These are phyloP conservation scores for Fallopia convolvulus DNA, from an alignment of 148 eudicot species.

Conservation along the genomic window DNA sequence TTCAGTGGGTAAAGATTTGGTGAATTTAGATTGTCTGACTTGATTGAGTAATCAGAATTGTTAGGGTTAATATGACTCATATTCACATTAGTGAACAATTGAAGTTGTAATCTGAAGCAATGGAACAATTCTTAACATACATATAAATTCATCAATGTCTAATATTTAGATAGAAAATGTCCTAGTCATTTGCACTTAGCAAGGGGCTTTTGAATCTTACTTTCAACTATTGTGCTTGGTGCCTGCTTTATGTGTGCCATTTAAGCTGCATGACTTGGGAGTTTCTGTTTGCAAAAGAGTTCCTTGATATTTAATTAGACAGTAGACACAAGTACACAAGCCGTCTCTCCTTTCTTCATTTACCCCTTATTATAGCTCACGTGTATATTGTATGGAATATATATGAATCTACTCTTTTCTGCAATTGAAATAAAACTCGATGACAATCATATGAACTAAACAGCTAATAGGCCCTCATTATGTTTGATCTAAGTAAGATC, in stretches of 20 bases:
- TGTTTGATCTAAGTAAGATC: background rate
- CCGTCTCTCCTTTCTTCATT: background rate
- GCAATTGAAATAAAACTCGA: background rate
- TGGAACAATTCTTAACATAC: background rate
- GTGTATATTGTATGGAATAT: background rate
- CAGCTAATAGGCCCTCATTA: background rate
- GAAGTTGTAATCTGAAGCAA: background rate
- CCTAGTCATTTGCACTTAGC: background rate
- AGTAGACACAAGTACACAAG: too few species aligned
- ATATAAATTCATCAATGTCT: background rate
- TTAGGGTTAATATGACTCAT: background rate
- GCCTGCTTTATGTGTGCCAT: background rate
- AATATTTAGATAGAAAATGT: background rate
- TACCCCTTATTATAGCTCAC: background rate
- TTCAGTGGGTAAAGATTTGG: background rate
- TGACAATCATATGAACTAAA: background rate
- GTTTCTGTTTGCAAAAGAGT: background rate
- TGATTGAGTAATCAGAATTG: background rate
- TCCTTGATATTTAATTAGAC: background rate
- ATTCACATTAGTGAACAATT: background rate
- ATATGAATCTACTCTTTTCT: background rate
- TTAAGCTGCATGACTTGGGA: background rate
- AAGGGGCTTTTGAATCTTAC: background rate
- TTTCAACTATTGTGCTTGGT: background rate
- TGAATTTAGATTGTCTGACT: background rate